phyloP scores from a whole-genome alignment of 345 rosid species.

The Pistacia atlantica region DNA sequence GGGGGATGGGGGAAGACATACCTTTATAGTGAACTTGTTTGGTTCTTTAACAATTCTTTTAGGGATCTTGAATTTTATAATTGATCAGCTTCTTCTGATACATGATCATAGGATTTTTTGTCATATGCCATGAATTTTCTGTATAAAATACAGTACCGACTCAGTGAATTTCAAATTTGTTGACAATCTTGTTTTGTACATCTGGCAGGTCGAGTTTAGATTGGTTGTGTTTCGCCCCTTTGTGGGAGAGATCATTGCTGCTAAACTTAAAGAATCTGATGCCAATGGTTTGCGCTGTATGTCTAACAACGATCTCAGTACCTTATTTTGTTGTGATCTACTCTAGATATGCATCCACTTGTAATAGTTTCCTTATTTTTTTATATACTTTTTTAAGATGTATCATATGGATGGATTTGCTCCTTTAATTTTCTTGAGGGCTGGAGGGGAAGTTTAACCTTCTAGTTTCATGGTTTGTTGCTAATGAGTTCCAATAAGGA shows the following conservation, averaged over 20 bases:
- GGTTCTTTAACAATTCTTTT: neutral
- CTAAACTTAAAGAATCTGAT: slow-evolving; percentile 73
- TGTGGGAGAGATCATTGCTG: slow-evolving; percentile 77
- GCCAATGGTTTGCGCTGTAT: slow-evolving; percentile 74
- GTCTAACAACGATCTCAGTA: slow-evolving; percentile 29
- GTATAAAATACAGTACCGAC: neutral
- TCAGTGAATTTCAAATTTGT: neutral
- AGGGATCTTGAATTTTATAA: neutral
- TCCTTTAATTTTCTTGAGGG: no score
- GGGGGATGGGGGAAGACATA: no score
- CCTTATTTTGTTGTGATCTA: slow-evolving; percentile 8
- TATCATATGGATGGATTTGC: neutral
- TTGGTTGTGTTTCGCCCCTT: slow-evolving; percentile 86
- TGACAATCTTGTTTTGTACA: slow-evolving; percentile 15
- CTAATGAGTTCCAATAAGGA: neutral
- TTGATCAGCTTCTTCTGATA: neutral
- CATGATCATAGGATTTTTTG: neutral
- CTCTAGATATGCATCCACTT: neutral
- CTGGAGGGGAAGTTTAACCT: neutral
- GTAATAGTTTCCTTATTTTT: neutral
- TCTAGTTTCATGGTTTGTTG: neutral
- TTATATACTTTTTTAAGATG: neutral
- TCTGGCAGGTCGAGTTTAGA: slow-evolving; percentile 69
- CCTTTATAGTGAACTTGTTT: neutral
- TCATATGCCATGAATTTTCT: neutral